These are phyloP conservation scores for Peronosclerospora sorghi DNA, from an alignment of 352 stramenopile species.

Conservation along the genomic window DNA sequence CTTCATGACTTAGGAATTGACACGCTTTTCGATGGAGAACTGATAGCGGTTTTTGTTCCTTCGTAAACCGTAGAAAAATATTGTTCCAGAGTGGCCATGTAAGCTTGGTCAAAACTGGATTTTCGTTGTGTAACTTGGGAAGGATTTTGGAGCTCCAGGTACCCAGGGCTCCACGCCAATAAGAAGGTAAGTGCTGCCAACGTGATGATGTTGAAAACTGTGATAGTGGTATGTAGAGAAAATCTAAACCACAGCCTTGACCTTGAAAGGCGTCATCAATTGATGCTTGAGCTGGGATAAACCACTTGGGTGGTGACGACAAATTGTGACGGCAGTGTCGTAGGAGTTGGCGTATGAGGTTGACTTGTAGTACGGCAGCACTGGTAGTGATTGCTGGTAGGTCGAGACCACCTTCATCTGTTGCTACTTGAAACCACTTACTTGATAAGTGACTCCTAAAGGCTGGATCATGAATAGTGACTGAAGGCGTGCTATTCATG, in stretches of 20 bases:
- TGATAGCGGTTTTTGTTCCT: neutral
- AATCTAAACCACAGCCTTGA: conserved; percentile 1
- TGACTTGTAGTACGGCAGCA: conserved; percentile 1
- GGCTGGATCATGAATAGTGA: neutral
- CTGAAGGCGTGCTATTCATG: neutral
- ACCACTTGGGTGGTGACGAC: too few relatives aligned
- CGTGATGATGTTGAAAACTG: neutral
- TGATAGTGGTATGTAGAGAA: conserved; percentile 4
- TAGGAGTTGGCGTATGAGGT: conserved; percentile 5
- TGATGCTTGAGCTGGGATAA: conserved; percentile 2
- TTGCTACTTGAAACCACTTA: neutral
- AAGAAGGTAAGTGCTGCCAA: neutral
- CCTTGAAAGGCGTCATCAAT: neutral
- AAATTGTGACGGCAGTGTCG: too few relatives aligned
- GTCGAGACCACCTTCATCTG: neutral
- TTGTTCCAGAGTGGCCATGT: conserved; percentile 5
- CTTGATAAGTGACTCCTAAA: neutral
- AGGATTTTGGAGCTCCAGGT: conserved; percentile 4
- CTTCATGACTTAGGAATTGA: neutral
- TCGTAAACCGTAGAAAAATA: too few relatives aligned
- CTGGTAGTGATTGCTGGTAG: neutral
- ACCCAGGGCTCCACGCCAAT: neutral
- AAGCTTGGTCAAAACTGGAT: conserved; percentile 1
- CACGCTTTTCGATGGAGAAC: neutral
- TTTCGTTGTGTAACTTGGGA: too few relatives aligned